phyloP scores from a whole-genome alignment of 495 filamentous ascomycete species.

The Xylaria scruposa region DNA sequence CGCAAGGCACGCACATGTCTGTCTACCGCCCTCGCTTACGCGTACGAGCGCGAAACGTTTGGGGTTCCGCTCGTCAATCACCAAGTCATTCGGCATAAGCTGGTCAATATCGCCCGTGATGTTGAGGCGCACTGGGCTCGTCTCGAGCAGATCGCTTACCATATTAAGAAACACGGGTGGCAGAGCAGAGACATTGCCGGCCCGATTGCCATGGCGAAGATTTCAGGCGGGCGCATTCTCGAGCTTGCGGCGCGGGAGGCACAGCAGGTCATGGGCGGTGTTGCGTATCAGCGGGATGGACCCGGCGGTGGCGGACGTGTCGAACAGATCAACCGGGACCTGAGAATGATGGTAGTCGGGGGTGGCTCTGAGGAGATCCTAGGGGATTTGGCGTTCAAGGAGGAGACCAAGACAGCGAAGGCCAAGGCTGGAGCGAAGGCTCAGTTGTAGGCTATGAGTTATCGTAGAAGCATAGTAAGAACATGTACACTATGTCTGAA shows the following conservation, averaged over 20 bases:
- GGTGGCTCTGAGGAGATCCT: conserved; percentile 67
- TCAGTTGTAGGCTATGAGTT: conserved; percentile 1
- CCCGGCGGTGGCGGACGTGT: conserved; percentile 53
- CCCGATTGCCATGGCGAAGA: conserved; percentile 54
- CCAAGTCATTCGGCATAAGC: conserved; percentile 56
- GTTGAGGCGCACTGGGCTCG: conserved; percentile 56
- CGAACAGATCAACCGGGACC: conserved; percentile 64
- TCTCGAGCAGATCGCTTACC: conserved; percentile 50
- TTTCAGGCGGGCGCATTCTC: conserved; percentile 60
- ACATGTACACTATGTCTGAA: background rate
- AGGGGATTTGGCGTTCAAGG: conserved; percentile 57
- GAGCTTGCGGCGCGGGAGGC: conserved; percentile 65
- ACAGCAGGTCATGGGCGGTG: conserved; percentile 66
- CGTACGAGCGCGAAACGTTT: conserved; percentile 55
- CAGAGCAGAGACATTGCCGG: conserved; percentile 22
- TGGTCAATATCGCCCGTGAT: conserved; percentile 51
- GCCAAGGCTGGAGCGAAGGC: conserved; percentile 1
- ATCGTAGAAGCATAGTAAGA: background rate
- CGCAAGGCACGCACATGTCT: conserved; percentile 56
- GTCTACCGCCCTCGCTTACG: conserved; percentile 55
- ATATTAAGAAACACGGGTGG: conserved; percentile 20
- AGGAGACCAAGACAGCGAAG: conserved; percentile 47
- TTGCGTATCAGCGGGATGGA: conserved; percentile 61
- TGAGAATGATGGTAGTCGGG: conserved; percentile 63
- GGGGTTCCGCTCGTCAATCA: conserved; percentile 51